A percentile compares a stretch with the other conserved stretches of the same genome.
Conservation (phyloP, 805 yeast genomes). For the Candida yuanshanica region DNA sequence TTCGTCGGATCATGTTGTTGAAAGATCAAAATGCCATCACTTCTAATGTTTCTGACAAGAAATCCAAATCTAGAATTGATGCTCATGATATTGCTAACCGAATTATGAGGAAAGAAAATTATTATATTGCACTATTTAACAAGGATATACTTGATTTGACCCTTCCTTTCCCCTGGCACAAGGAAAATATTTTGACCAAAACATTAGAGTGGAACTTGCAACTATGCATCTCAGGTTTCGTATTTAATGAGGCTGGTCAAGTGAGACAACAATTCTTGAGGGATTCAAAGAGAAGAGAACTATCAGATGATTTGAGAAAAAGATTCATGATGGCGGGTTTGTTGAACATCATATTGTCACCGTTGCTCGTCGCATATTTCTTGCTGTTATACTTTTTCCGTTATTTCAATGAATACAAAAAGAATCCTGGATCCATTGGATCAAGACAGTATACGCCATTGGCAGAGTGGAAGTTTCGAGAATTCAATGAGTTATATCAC, state of each 20-base stretch:
- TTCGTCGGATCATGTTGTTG: constrained; percentile 64
- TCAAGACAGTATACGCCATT: constrained; percentile 87
- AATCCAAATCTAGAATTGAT: constrained; percentile 69
- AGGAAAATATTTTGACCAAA: constrained; percentile 54
- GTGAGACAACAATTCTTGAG: constrained; percentile 65
- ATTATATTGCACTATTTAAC: constrained; percentile 83
- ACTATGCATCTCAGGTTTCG: constrained; percentile 79
- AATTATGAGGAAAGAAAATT: constrained; percentile 92
- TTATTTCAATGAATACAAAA: constrained; percentile 87
- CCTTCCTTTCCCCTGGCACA: constrained; percentile 45
- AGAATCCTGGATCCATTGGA: constrained; percentile 78
- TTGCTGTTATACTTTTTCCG: constrained; percentile 78
- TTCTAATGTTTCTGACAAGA: constrained; percentile 47
- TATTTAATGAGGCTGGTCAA: constrained; percentile 81
- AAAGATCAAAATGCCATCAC: constrained; percentile 72
- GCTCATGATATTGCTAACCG: constrained; percentile 95
- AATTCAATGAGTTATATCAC: constrained; percentile 89
- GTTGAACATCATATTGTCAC: constrained; percentile 75
- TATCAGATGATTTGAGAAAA: constrained; percentile 65
- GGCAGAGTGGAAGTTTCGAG: constrained; percentile 94
- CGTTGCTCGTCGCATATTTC: constrained; percentile 80
- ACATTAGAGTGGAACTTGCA: constrained; percentile 94
- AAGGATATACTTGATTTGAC: constrained; percentile 67
- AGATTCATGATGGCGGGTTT: constrained; percentile 86
- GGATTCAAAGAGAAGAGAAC: constrained; percentile 58